Evolutionary conservation across 1,139 yeast species (phyloP), one percentile per base, ranked within the genome.

Genomic region (Protomyces gravidus): DNA sequence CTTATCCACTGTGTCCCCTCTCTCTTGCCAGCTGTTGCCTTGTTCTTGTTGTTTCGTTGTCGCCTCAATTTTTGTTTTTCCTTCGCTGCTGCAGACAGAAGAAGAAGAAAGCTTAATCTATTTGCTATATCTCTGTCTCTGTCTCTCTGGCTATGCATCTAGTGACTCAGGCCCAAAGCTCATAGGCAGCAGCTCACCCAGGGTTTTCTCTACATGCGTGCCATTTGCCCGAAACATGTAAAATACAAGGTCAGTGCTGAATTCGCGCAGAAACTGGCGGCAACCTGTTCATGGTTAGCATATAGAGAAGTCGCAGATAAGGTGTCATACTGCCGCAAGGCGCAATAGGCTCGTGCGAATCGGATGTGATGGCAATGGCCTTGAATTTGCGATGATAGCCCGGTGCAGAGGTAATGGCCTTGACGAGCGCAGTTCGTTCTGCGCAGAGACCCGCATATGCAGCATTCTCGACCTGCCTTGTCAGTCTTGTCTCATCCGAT

Each of bases 341-440:
- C 6, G 58, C 39, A 23, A 50, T 45, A 26, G 51, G 51, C 11
- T 53, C 58, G 7, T 15, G 19, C 17, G 51, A 46, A 25, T 53
- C 58, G 5, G 58, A 39, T 9, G 58, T 17, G 23, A 53, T 45
- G 39, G 51, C 58, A 11, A 53, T 45, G 2, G 58, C 58, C 30
- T 15, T 33, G 47, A 53, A 53, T n/a, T 23, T 21, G 32, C 40
- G 36, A 19, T 27, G 26, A 27, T 53, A 45, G 27, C 51, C 51
- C n/a, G 40, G 27, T 13, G 45, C 33, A 17, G 58, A 53, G 7
- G 59, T 55, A 33, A 55, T 48, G 46, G 60, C 60, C 26, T 56
- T 56, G 46, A 56, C 60, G 11, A 56, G 50, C 17, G 55, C 56
- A 11, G 60, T 56, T 23, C 60, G 55, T 32, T 56, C 60, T 9